Percentiles rank a stretch among this genome's conserved stretches.
Conservation (phyloP, 2,329 filamentous ascomycete species). For the Alternaria sp. region DNA sequence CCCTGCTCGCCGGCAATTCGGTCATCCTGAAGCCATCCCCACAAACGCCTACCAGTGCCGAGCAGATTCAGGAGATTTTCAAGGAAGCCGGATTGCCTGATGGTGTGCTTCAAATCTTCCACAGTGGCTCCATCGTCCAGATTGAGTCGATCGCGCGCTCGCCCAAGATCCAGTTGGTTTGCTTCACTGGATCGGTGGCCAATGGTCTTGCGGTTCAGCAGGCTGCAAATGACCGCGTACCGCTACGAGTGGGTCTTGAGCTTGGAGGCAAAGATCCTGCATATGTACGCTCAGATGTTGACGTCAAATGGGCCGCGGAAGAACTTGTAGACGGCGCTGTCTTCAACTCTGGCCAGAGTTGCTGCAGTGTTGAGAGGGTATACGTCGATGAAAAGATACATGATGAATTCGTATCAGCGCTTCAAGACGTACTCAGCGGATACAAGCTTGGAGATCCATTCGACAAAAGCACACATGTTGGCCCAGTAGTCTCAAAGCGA, state of each 20-base stretch:
- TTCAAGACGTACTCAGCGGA: slow-evolving; percentile 76
- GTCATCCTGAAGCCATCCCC: slow-evolving; percentile 95
- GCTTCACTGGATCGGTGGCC: slow-evolving; percentile 92
- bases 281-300: slow-evolving; percentile 84
- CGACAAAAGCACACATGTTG: slow-evolving; percentile 78
- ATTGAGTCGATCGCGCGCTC: slow-evolving; percentile 81
- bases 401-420: slow-evolving; percentile 78
- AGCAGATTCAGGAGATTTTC: slow-evolving; percentile 81
- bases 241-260: slow-evolving; percentile 83
- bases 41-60: slow-evolving; percentile 89
- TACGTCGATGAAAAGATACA: slow-evolving; percentile 88
- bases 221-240: slow-evolving; percentile 79
- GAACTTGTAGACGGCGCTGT: slow-evolving; percentile 96
- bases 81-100: slow-evolving; percentile 78
- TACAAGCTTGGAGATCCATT: slow-evolving; percentile 91
- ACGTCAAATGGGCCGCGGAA: slow-evolving; percentile 87
- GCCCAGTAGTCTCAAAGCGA: slow-evolving; percentile 83
- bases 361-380: slow-evolving; percentile 89
- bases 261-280: slow-evolving; percentile 95
- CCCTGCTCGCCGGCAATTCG: slow-evolving; percentile 86
- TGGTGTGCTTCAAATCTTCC: slow-evolving; percentile 89
- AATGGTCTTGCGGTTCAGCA: slow-evolving; percentile 86
- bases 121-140: slow-evolving; percentile 77
- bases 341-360: slow-evolving; percentile 98
- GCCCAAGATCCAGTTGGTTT: slow-evolving; percentile 78